phyloP scores from a whole-genome alignment of 2,329 filamentous ascomycete species.

The Nemania sp. region DNA sequence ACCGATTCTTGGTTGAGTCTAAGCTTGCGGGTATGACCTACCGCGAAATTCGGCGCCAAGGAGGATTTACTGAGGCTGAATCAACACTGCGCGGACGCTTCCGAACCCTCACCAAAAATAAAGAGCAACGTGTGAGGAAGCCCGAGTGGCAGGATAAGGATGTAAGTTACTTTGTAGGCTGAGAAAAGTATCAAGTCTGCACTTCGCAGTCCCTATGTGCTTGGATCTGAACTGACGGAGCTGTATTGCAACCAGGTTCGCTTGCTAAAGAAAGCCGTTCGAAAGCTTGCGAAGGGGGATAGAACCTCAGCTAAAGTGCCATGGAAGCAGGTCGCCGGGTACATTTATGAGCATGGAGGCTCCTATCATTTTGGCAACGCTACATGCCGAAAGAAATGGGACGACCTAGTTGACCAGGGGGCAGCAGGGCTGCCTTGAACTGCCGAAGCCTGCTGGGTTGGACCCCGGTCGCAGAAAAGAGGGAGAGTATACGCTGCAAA shows the following conservation, averaged over 20 bases:
- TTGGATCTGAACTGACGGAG: not conserved
- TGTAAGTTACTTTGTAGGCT: slow-evolving; percentile 54
- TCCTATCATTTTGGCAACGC: slow-evolving; percentile 63
- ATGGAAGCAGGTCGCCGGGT: slow-evolving; percentile 61
- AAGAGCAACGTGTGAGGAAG: slow-evolving; percentile 64
- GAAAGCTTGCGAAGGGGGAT: slow-evolving; percentile 40
- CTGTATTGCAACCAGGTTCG: slow-evolving; percentile 42
- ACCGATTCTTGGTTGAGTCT: slow-evolving; percentile 56
- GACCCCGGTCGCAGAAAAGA: no score
- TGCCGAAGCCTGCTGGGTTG: not conserved
- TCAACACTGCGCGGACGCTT: slow-evolving; percentile 72
- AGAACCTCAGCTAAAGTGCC: slow-evolving; percentile 46
- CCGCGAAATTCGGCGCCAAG: slow-evolving; percentile 60
- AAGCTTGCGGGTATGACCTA: slow-evolving; percentile 64
- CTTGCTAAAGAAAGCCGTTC: slow-evolving; percentile 50
- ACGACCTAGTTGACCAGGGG: slow-evolving; percentile 45
- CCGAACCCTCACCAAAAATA: slow-evolving; percentile 66
- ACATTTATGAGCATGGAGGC: slow-evolving; percentile 55
- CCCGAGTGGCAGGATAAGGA: slow-evolving; percentile 66
- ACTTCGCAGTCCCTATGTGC: not conserved
- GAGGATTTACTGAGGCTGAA: slow-evolving; percentile 65
- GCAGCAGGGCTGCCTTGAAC: slow-evolving; percentile 10
- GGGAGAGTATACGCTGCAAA: slow-evolving; percentile 7
- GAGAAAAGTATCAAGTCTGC: not conserved
- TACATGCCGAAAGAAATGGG: slow-evolving; percentile 62